These are phyloP conservation scores for Microdochium nivale DNA, from an alignment of 2,329 filamentous ascomycete genomes.

Conservation along the genomic window DNA sequence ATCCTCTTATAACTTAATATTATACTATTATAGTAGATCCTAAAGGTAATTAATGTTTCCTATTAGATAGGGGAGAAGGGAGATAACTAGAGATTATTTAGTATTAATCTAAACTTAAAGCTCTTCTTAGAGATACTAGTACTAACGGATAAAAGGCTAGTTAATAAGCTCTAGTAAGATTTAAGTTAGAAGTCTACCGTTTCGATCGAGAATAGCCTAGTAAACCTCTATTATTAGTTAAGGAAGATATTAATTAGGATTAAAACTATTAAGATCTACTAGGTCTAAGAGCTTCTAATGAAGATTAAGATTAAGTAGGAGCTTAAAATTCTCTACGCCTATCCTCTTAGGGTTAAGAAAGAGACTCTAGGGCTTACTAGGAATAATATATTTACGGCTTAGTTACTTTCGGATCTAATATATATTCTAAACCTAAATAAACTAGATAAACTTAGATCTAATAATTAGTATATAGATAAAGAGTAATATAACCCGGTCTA, in stretches of 20 bases:
- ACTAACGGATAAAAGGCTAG: neutral
- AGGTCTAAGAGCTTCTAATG: neutral
- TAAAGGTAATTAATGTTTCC: neutral
- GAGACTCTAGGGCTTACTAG: neutral
- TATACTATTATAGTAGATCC: neutral
- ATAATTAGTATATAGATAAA: neutral
- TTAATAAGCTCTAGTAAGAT: neutral
- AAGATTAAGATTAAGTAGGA: neutral
- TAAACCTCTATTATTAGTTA: neutral
- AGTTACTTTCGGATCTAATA: neutral
- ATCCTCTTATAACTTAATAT: neutral
- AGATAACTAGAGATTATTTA: neutral
- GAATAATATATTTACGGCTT: neutral
- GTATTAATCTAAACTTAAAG: neutral
- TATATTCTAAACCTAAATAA: neutral
- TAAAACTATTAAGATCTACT: neutral
- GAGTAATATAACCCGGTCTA: neutral
- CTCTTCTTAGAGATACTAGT: neutral
- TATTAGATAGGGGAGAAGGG: neutral
- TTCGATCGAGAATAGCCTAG: neutral
- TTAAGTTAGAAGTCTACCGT: neutral
- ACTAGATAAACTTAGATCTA: neutral
- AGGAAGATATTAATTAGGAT: neutral
- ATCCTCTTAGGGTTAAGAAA: neutral
- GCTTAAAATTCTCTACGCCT: neutral